Evolutionary conservation across 495 filamentous ascomycete genomes (phyloP).

Genomic region (Saxophila tyrrhenica): DNA sequence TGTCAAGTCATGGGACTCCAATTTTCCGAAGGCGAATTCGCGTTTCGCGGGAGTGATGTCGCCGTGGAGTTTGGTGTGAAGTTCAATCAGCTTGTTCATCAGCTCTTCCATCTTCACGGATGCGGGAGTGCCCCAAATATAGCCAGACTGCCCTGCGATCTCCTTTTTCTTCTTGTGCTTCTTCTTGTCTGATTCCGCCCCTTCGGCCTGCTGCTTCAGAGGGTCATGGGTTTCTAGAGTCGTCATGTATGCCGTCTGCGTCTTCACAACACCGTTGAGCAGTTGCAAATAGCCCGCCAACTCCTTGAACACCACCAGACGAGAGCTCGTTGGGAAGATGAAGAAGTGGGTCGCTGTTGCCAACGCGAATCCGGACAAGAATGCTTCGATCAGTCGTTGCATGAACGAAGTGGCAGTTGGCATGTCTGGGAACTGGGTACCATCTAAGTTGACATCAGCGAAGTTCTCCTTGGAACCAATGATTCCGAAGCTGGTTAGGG

Average conservation of each 20-base stretch:
- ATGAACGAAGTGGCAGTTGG: conserved; percentile 40
- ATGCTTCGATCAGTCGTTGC: conserved; percentile 42
- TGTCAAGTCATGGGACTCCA: conserved; percentile 58
- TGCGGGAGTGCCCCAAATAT: conserved; percentile 31
- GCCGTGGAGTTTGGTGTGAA: conserved; percentile 57
- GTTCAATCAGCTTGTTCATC: conserved; percentile 43
- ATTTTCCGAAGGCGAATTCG: conserved; percentile 59
- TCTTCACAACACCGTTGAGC: conserved; percentile 43
- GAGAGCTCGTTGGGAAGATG: conserved; percentile 55
- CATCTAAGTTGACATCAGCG: too few relatives aligned
- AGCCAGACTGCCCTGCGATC: conserved; percentile 29
- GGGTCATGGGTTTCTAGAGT: conserved; percentile 39
- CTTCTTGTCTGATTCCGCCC: conserved; percentile 48
- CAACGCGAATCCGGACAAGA: conserved; percentile 57
- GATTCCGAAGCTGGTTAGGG: too few relatives aligned
- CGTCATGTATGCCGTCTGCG: conserved; percentile 54
- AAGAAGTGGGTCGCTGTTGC: conserved; percentile 52
- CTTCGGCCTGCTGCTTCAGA: background rate
- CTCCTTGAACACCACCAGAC: conserved; percentile 49
- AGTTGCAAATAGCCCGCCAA: conserved; percentile 47
- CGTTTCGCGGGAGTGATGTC: conserved; percentile 71
- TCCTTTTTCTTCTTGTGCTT: conserved; percentile 32
- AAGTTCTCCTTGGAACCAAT: too few relatives aligned
- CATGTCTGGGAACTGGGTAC: conserved; percentile 46
- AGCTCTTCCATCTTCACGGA: conserved; percentile 45